These are phyloP conservation scores for Metschnikowia kunwiensis DNA, from an alignment of 805 yeast species.

Conservation along the genomic window DNA sequence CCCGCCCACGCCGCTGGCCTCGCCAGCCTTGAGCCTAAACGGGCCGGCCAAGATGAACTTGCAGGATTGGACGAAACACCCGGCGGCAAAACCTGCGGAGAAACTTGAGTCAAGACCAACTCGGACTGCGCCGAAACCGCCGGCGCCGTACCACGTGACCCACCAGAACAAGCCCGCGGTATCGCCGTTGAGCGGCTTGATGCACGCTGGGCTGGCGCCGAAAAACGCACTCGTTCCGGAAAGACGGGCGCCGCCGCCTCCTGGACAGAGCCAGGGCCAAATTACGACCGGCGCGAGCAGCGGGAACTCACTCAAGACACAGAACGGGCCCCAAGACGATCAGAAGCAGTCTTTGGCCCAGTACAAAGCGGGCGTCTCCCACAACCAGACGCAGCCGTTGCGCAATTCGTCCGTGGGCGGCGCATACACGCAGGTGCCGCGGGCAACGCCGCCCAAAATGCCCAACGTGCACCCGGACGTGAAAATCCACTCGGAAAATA, in stretches of 20 bases:
- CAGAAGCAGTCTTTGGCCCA: neutral
- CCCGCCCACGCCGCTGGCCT: constrained; percentile 29
- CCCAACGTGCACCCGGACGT: constrained; percentile 35
- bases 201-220: constrained; percentile 19
- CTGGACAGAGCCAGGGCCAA: constrained; percentile 19
- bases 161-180: constrained; percentile 9
- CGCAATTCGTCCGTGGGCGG: constrained; percentile 24
- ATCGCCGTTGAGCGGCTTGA: constrained; percentile 35
- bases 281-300: neutral
- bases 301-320: neutral
- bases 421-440: constrained; percentile 19
- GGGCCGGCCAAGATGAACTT: constrained; percentile 24
- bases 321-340: neutral
- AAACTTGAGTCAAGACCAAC: constrained; percentile 30
- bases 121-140: constrained; percentile 44
- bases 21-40: constrained; percentile 22
- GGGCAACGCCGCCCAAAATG: constrained; percentile 27
- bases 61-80: constrained; percentile 45
- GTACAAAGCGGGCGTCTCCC: constrained; percentile 10
- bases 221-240: constrained; percentile 37
- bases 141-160: constrained; percentile 38
- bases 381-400: constrained; percentile 17
- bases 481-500: constrained; percentile 28
- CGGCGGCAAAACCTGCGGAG: constrained; percentile 14
- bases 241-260: constrained; percentile 59